Evolutionary conservation across 1,284 basidiomycete genomes (phyloP).

Genomic region (Volvariella surrecta): DNA sequence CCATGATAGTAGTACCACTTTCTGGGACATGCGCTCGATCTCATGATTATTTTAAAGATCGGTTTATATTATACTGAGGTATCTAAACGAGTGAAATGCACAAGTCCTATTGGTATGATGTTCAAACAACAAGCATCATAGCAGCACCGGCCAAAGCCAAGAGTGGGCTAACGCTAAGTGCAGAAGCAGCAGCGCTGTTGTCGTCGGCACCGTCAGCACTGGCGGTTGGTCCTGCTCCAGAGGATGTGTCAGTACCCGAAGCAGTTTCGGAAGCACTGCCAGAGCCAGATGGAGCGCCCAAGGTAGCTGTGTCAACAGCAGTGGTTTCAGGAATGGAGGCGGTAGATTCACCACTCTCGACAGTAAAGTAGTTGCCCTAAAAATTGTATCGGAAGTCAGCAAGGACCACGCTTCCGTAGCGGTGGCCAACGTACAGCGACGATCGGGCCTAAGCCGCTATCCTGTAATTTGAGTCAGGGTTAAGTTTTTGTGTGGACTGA

Average conservation of each 20-base stretch:
- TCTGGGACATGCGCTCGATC: too few species aligned
- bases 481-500: slow-evolving; percentile 1
- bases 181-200: background rate
- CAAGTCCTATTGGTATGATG: background rate
- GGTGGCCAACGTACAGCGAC: slow-evolving; percentile 37
- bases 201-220: slow-evolving; percentile 1
- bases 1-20: too few species aligned
- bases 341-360: slow-evolving; percentile 59
- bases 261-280: slow-evolving; percentile 12
- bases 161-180: background rate
- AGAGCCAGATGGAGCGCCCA: slow-evolving; percentile 21
- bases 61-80: too few species aligned
- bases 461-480: slow-evolving; percentile 18
- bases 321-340: slow-evolving; percentile 46
- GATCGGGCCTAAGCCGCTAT: slow-evolving; percentile 46
- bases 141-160: background rate
- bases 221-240: slow-evolving; percentile 15
- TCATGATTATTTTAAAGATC: too few species aligned
- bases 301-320: slow-evolving; percentile 54
- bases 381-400: slow-evolving; percentile 13
- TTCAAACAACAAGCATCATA: slow-evolving; percentile 1
- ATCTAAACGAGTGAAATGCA: too few species aligned
- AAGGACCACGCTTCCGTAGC: slow-evolving; percentile 15
- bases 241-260: slow-evolving; percentile 3
- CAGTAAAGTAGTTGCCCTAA: slow-evolving; percentile 67